Conservation (phyloP, 768 basidiomycete genomes). For the Termitomyces sp. region DNA sequence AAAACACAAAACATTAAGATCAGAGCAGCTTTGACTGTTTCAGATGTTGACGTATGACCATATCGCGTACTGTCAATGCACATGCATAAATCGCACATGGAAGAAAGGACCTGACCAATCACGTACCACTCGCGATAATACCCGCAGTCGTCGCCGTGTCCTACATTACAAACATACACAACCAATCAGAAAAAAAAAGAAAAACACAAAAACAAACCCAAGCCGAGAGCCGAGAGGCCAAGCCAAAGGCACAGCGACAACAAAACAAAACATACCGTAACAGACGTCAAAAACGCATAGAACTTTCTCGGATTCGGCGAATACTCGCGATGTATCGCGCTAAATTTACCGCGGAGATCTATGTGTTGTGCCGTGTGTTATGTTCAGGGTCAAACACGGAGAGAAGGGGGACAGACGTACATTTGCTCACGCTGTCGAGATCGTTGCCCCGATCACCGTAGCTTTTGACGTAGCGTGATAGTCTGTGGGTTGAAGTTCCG, state of each 20-base stretch:
- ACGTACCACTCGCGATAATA: constrained; percentile 34
- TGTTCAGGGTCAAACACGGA: not conserved
- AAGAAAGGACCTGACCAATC: not conserved
- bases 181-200: not conserved
- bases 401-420: constrained; percentile 31
- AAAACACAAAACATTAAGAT: constrained; percentile 10
- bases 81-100: too few relatives aligned
- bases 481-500: constrained; percentile 9
- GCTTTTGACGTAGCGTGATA: constrained; percentile 38
- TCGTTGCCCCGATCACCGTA: constrained; percentile 64
- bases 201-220: not conserved
- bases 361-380: constrained; percentile 11
- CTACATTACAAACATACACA: constrained; percentile 20
- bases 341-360: constrained; percentile 39
- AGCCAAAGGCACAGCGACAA: not conserved
- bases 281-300: constrained; percentile 57
- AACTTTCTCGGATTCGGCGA: constrained; percentile 47
- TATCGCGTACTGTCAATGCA: constrained; percentile 49
- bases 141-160: constrained; percentile 51
- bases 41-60: constrained; percentile 76
- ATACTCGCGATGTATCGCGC: constrained; percentile 47
- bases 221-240: too few relatives aligned
- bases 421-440: constrained; percentile 45
- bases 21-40: constrained; percentile 67
- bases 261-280: constrained; percentile 33